Base-by-base conservation (phyloP, 106 monocot species). In the Dendrobium officinale region DNA sequence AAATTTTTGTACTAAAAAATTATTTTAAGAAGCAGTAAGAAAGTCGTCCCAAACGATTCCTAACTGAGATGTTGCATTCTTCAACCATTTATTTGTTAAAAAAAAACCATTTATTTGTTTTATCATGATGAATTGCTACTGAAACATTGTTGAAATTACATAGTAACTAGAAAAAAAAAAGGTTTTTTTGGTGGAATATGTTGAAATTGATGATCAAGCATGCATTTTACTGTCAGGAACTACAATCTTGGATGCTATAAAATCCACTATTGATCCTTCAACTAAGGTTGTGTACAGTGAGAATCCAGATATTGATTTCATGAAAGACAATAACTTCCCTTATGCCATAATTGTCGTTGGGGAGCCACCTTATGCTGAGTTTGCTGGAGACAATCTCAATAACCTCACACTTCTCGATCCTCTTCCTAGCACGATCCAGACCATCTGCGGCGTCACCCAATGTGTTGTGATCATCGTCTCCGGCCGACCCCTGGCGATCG, bases 401-500 rank as follows among this genome's bases (percentile, higher is more conserved):
- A 51, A 83, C 40, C 80, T 86, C 33, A 83, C 83, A 0, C 48
- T 86, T 5, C 29, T 67, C 10, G 68, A 80, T 4, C 83, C 86
- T 13, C 83, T 80, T 16, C 80, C 83, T 26, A 72, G 37, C 20
- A 79, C 67, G 16, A 84, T 89, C 47, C 73, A 77, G 45, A 86
- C 64, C 20, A 83, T 86, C 11, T 89, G 89, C 68, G 40, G 55
- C 3, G 0, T 47, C 16, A 19, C 85, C 42, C 84, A 79, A 55
- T 89, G 89, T 61, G 86, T 84, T 1, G 89, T 89, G 33, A 61
- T 89, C 5, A 54, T 89, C 4, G 26, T 89, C n/a, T 85, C 89
- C 0, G 89, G 89, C 2, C 22, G 89, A 55, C 89, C 89, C 10
- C 73, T 89, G 10, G 89, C 86, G 48, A 83, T 89, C 26, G 72